A percentile compares a stretch with the other conserved stretches of the same genome.
Evolutionary conservation across 2,329 filamentous ascomycete genomes (phyloP).

Genomic region (Neofusicoccum laricinum): DNA sequence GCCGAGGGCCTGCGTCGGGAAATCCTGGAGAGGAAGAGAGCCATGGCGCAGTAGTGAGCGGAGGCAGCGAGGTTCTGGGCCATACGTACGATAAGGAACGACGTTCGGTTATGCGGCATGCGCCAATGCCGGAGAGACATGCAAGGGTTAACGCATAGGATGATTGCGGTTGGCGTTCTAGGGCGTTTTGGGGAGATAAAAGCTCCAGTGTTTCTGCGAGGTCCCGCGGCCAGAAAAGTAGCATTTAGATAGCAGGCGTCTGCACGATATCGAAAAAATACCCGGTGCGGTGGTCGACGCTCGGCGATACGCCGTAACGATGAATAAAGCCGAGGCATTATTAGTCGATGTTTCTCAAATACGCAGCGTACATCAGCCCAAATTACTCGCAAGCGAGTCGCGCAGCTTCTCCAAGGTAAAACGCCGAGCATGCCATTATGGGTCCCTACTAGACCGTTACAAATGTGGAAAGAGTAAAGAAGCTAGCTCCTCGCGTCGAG

Average conservation of each 20-base stretch:
- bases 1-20: constrained; percentile 62
- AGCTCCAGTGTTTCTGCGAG: constrained; percentile 4
- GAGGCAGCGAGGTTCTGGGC: background rate
- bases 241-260: background rate
- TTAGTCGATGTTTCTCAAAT: background rate
- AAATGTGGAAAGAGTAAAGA: constrained; percentile 13
- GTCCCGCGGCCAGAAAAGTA: background rate
- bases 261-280: constrained; percentile 10
- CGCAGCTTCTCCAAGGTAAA: background rate
- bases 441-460: constrained; percentile 6
- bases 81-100: background rate
- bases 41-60: background rate
- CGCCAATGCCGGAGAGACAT: background rate
- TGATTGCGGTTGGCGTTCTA: background rate
- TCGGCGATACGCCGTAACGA: background rate
- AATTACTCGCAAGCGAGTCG: background rate
- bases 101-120: background rate
- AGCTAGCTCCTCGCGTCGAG: constrained; percentile 12
- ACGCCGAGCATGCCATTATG: constrained; percentile 12
- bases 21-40: constrained; percentile 34
- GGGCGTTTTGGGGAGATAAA: constrained; percentile 8
- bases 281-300: background rate
- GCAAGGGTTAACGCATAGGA: background rate
- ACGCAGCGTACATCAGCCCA: background rate
- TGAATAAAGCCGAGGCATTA: background rate